Conservation (phyloP, 1,284 basidiomycete genomes). For the Pyrrhoderma lamaoense region DNA sequence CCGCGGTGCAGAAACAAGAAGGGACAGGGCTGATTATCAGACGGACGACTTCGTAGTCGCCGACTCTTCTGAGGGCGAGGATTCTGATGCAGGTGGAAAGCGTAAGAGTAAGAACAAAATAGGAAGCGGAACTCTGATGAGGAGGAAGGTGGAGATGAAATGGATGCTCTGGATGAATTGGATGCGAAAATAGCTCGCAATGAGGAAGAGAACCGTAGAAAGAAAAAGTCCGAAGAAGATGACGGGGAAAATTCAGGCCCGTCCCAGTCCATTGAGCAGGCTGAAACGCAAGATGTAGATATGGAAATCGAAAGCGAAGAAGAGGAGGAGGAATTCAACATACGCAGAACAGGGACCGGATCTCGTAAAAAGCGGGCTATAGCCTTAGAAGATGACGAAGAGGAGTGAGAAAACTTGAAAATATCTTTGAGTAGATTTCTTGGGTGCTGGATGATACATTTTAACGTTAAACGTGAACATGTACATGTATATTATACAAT, state of each 20-base stretch:
- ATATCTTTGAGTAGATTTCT: background rate
- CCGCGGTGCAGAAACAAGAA: conserved; percentile 35
- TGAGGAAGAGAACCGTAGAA: conserved; percentile 42
- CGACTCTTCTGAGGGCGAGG: conserved; percentile 55
- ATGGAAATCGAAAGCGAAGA: conserved; percentile 72
- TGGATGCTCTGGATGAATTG: conserved; percentile 60
- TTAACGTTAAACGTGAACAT: conserved; percentile 1
- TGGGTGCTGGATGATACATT: too few relatives aligned
- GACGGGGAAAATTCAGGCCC: conserved; percentile 24
- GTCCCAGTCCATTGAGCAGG: conserved; percentile 32
- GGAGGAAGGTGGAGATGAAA: conserved; percentile 40
- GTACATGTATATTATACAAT: background rate
- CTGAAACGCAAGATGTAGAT: conserved; percentile 48
- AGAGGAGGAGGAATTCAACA: conserved; percentile 48
- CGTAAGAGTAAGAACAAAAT: conserved; percentile 29
- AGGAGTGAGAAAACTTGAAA: conserved; percentile 31
- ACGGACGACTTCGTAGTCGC: conserved; percentile 79
- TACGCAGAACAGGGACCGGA: conserved; percentile 43
- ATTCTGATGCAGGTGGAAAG: conserved; percentile 29
- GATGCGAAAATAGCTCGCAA: conserved; percentile 51
- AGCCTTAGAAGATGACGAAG: conserved; percentile 53
- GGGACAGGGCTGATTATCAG: conserved; percentile 58
- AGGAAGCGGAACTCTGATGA: conserved; percentile 30
- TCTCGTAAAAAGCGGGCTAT: conserved; percentile 49
- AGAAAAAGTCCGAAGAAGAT: conserved; percentile 25